phyloP scores from a whole-genome alignment of 306 rosid genomes.

The Gillenia trifoliata region DNA sequence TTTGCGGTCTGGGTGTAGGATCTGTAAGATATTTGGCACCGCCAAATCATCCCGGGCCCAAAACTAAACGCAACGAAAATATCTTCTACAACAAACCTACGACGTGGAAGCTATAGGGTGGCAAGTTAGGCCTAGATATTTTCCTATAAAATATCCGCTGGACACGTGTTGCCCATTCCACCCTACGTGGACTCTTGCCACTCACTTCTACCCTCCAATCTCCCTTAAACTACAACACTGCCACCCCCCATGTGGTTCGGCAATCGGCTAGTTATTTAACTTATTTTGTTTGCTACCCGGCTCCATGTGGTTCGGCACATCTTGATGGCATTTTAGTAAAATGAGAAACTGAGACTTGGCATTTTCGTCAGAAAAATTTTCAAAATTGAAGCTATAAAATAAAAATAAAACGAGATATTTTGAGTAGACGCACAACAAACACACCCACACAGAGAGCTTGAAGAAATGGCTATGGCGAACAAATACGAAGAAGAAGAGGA shows the following conservation, averaged over 20 bases:
- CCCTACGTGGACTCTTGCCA: conserved; percentile 7
- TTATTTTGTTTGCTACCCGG: too few species aligned
- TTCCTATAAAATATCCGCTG: conserved; percentile 21
- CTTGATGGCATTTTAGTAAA: conserved; percentile 1
- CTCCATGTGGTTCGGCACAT: too few species aligned
- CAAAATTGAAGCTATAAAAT: conserved; percentile 2
- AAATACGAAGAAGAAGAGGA: conserved; percentile 29
- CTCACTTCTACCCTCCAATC: neutral
- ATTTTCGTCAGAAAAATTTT: neutral
- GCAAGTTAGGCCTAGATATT: conserved; percentile 21
- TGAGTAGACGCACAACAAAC: neutral
- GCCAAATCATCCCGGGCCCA: neutral
- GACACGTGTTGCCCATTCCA: conserved; percentile 12
- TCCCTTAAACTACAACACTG: neutral
- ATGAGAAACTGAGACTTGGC: neutral
- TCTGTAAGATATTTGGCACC: neutral
- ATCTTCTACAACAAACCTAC: neutral
- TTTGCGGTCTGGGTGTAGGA: neutral
- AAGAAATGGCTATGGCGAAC: conserved; percentile 58
- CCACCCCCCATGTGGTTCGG: conserved; percentile 8
- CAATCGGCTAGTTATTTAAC: too few species aligned
- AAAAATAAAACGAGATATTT: neutral
- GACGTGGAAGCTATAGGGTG: conserved; percentile 15
- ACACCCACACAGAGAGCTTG: neutral
- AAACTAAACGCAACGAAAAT: neutral